Percentiles rank a stretch among this genome's conserved stretches.
Evolutionary conservation across 768 basidiomycete species (phyloP).

Genomic region (Tulasnella sp.): DNA sequence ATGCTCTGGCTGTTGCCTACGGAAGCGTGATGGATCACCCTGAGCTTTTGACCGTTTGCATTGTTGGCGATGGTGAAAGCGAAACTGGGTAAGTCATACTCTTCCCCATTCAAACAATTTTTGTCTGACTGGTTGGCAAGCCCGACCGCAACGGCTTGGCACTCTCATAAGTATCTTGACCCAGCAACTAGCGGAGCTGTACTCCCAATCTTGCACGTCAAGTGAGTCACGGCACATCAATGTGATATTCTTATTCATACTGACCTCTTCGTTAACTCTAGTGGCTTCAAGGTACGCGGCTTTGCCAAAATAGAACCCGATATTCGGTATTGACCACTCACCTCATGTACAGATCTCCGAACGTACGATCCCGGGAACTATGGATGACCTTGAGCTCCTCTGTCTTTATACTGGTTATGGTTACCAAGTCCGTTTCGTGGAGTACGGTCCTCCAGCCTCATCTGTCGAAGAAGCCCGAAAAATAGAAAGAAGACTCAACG

Average conservation of each 20-base stretch:
- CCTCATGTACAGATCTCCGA: conserved; percentile 78
- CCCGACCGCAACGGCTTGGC: conserved; percentile 64
- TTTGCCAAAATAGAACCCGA: too few relatives aligned
- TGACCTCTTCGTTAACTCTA: background rate
- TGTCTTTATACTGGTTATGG: conserved; percentile 68
- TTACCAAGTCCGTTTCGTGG: conserved; percentile 78
- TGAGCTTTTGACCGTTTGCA: conserved; percentile 62
- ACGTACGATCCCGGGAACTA: conserved; percentile 76
- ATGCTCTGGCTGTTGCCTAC: conserved; percentile 73
- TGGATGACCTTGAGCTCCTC: conserved; percentile 76
- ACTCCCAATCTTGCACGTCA: conserved; percentile 78
- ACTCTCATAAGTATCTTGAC: conserved; percentile 80
- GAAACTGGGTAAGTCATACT: conserved; percentile 40
- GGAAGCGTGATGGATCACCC: conserved; percentile 89
- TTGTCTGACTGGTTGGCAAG: background rate
- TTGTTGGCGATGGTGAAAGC: conserved; percentile 83
- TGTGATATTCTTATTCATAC: background rate
- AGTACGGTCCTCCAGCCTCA: conserved; percentile 32
- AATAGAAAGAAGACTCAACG: conserved; percentile 37
- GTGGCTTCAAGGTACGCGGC: conserved; percentile 14
- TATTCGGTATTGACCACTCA: background rate
- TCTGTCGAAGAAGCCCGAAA: conserved; percentile 32
- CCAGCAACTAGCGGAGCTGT: conserved; percentile 83
- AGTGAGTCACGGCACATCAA: conserved; percentile 22
- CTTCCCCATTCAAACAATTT: background rate